Base-by-base conservation (phyloP, 352 stramenopile species). In the Globisporangium mamillatum region DNA sequence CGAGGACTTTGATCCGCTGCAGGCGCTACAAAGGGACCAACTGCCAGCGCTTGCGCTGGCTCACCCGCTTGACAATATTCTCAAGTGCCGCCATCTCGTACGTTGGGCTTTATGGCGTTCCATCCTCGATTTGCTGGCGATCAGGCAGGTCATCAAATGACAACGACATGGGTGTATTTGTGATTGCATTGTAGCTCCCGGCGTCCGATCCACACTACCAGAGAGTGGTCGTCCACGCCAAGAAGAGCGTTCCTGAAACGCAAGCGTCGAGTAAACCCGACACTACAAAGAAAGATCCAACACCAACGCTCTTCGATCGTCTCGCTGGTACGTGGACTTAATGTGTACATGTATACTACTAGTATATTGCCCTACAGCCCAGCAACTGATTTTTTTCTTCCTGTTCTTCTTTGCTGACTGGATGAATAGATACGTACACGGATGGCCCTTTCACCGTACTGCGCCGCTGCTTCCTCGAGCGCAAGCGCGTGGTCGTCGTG, bases 371-470 rank as follows among this genome's bases (percentile, higher is more conserved):
- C 29, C 4, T 32, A 32, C 34, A 57, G 20, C 25, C n/a, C 44
- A 22, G 44, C 44, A 24, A 24, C 18, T 52, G 44, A 52, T 9
- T 16, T 52, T 52, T 24, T n/a, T 20, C 1, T 52, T 20, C 29
- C 29, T 32, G 29, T 52, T 52, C 18, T 24, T 52, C 44, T 6
- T 10, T 52, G 18, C 18, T 52, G 44, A 24, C 18, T 48, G 24
- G 20, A 18, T 22, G 27, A 8, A 14, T 60, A 84, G 83, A 94
- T 59, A 84, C 79, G 53, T 91, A 96, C 68, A 67, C 89, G 48
- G 82, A 93, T 9, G 94, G 93, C 7, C 92, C 95, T 25, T 91
- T 98, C 70, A 84, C 79, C 10, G 62, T 97, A 22, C 80, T 98
- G 46, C 81, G 84, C 5, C 86, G 88, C 41, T 90, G 83, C 53